Base-by-base conservation (phyloP, 1,284 basidiomycete genomes). In the Pascua sp. region DNA sequence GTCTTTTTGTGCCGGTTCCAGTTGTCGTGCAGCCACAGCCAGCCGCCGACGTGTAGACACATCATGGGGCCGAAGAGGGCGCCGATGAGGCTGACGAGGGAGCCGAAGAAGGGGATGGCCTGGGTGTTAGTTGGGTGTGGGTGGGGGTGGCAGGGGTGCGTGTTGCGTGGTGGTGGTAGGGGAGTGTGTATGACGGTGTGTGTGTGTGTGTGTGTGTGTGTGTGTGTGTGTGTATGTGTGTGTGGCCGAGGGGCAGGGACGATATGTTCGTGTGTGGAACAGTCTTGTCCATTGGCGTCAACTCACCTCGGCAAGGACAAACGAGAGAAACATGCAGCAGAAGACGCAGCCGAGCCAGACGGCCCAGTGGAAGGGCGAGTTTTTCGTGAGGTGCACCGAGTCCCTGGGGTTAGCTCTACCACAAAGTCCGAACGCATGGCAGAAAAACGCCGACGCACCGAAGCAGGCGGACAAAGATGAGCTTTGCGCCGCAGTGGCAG, bases 311-410 rank as follows among this genome's bases (percentile, higher is more conserved):
- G 84, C 83, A 36, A 86, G 73, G 24, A 86, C 70, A 68, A 82
- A 85, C 0, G 83, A 81, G 44, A 83, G 63, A 1, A 78, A 71
- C 13, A 81, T 79, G 18, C 61, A 61, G 13, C 43, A 43, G 36
- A 48, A 56, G 11, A 60, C 56, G 7, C 44, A 18, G 53, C 61
- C 56, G 41, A 66, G 73, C 85, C 86, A 87, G 2, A 79, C 75
- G 17, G 72, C 65, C 85, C 85, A 87, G 51, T 86, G 85, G 8
- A 80, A 75, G n/a, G 79, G 24, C 0, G 84, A 85, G 64, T 86
- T 82, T 13, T 76, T 77, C 58, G 85, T 81, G 51, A 87, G 68
- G 67, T 87, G 86, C 13, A 73, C 72, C 8, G 82, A 80, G 57
- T 80, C 79, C 42, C n/a, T n/a, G n/a, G n/a, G n/a, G n/a, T 63